These are phyloP conservation scores for Trichoderma oligosporum DNA, from an alignment of 2,329 filamentous ascomycete genomes.

Conservation along the genomic window DNA sequence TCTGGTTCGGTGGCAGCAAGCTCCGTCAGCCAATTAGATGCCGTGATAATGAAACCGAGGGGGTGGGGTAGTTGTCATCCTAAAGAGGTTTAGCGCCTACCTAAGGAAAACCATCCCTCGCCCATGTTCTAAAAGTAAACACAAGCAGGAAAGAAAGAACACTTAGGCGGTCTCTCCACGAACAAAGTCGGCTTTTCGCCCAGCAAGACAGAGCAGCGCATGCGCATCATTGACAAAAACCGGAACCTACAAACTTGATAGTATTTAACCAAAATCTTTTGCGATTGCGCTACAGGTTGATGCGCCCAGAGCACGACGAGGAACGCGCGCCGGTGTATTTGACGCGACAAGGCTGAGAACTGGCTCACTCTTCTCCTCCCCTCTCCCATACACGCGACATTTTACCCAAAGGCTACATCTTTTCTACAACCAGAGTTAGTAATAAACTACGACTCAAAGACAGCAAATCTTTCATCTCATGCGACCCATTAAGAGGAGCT, in stretches of 20 bases:
- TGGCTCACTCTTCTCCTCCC: neutral
- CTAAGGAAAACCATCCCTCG: slow-evolving; percentile 17
- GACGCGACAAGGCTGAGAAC: slow-evolving; percentile 16
- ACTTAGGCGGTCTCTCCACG: slow-evolving; percentile 12
- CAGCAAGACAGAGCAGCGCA: neutral
- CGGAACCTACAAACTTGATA: neutral
- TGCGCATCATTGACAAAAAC: slow-evolving; percentile 8
- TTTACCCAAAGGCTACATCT: slow-evolving; percentile 13
- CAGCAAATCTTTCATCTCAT: slow-evolving; percentile 22
- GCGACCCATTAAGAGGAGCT: slow-evolving; percentile 23
- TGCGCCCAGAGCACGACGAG: slow-evolving; percentile 5
- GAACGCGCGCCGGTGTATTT: slow-evolving; percentile 14
- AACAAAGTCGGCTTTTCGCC: neutral
- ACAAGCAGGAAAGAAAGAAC: slow-evolving; percentile 9
- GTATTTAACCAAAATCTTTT: neutral
- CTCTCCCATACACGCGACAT: slow-evolving; percentile 18
- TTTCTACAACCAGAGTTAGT: neutral
- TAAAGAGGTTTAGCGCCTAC: neutral
- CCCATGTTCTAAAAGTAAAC: slow-evolving; percentile 18
- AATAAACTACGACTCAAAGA: slow-evolving; percentile 19
- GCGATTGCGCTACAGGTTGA: slow-evolving; percentile 5
- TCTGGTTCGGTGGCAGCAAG: neutral
- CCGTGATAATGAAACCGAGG: slow-evolving; percentile 11
- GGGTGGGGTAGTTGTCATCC: slow-evolving; percentile 12
- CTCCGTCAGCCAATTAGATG: slow-evolving; percentile 10